Evolutionary conservation across 306 rosid species (phyloP).

Genomic region (Sophora flavescens): DNA sequence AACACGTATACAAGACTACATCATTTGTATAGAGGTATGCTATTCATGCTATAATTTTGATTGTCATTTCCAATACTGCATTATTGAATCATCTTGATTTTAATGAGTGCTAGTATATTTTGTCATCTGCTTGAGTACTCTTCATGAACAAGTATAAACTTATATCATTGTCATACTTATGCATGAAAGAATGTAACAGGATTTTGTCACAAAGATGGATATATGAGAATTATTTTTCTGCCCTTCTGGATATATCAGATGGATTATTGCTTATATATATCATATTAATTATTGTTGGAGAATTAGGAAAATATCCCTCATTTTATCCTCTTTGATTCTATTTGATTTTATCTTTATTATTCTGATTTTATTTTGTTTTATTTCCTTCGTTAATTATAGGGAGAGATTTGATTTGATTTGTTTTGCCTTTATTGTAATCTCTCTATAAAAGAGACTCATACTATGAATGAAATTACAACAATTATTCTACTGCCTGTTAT

Average conservation of each 20-base stretch:
- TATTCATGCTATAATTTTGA: conserved; percentile 26
- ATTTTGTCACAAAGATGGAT: conserved; percentile 15
- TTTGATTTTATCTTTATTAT: too few relatives aligned
- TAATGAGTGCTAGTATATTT: background rate
- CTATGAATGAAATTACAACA: too few relatives aligned
- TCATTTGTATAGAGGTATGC: conserved; percentile 96
- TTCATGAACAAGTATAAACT: conserved; percentile 18
- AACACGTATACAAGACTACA: conserved; percentile 93
- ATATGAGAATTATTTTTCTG: conserved; percentile 1
- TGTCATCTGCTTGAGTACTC: background rate
- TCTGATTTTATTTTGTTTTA: too few relatives aligned
- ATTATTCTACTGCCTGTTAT: too few relatives aligned
- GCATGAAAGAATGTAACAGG: conserved; percentile 10
- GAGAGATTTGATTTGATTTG: too few relatives aligned
- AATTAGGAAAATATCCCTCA: too few relatives aligned
- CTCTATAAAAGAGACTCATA: too few relatives aligned
- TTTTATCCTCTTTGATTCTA: too few relatives aligned
- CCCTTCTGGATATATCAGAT: background rate
- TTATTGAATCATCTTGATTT: conserved; percentile 24
- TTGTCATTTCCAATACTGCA: conserved; percentile 25
- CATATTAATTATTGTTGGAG: background rate
- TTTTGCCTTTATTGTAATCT: too few relatives aligned
- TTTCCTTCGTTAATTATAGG: too few relatives aligned
- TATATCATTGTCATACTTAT: background rate
- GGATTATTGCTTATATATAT: background rate